Conservation (phyloP, 805 yeast species). For the Teunomyces cretensis region DNA sequence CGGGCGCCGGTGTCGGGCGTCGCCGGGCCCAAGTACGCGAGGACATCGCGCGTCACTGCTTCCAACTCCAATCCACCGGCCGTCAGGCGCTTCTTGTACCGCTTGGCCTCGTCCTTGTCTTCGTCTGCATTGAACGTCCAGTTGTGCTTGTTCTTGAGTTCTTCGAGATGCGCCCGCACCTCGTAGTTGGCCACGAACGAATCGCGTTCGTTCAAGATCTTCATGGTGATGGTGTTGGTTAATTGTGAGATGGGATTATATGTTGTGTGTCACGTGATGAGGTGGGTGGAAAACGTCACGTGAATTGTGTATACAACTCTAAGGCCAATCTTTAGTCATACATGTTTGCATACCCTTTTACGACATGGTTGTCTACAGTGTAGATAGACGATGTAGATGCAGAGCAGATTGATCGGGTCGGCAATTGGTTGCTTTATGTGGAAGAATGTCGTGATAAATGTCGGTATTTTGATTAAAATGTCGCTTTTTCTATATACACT, state of each 20-base stretch:
- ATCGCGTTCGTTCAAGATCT: slow-evolving; percentile 53
- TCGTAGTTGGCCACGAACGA: slow-evolving; percentile 65
- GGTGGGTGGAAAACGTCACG: no score
- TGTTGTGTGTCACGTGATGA: no score
- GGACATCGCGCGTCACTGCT: slow-evolving; percentile 47
- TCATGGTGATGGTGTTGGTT: slow-evolving; percentile 8
- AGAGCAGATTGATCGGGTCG: no score
- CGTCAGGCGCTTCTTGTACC: slow-evolving; percentile 28
- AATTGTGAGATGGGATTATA: neutral
- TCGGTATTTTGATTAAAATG: no score
- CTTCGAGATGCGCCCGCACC: slow-evolving; percentile 55
- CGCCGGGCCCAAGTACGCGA: slow-evolving; percentile 37
- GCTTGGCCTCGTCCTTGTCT: slow-evolving; percentile 26
- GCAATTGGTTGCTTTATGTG: no score
- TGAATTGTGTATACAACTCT: no score
- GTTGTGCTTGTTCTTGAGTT: slow-evolving; percentile 44
- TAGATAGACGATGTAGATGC: no score
- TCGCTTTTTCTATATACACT: no score
- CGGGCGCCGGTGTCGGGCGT: slow-evolving; percentile 23
- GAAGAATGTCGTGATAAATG: no score
- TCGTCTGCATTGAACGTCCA: slow-evolving; percentile 44
- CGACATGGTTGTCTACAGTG: no score
- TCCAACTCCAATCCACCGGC: slow-evolving; percentile 50
- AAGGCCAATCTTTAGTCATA: no score
- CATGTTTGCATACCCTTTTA: no score